phyloP scores from a whole-genome alignment of 2,329 filamentous ascomycete genomes.

The Ilyonectria destructans region DNA sequence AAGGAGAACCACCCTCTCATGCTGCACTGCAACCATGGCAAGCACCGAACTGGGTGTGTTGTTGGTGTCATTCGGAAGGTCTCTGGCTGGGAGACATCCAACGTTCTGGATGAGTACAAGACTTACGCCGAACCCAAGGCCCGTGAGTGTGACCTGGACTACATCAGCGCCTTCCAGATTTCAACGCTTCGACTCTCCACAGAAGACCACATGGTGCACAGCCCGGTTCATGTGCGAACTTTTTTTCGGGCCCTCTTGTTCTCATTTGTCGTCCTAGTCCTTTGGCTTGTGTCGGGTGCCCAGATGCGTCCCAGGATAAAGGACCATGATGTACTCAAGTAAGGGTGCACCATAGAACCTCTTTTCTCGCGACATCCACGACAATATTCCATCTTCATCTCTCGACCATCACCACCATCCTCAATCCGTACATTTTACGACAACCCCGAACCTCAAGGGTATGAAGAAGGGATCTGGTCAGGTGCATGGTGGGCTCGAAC shows the following conservation, averaged over 20 bases:
- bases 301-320: slow-evolving; percentile 45
- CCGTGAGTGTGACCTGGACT: slow-evolving; percentile 73
- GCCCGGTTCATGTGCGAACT: slow-evolving; percentile 50
- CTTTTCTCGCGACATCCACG: background rate
- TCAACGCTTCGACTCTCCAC: slow-evolving; percentile 52
- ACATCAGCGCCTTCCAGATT: slow-evolving; percentile 68
- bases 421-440: slow-evolving; percentile 15
- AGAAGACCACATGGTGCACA: slow-evolving; percentile 33
- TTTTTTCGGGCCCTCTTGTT: slow-evolving; percentile 64
- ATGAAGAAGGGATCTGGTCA: slow-evolving; percentile 15
- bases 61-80: slow-evolving; percentile 84
- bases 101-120: slow-evolving; percentile 82
- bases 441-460: slow-evolving; percentile 25
- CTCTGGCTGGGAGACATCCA: slow-evolving; percentile 75
- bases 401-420: slow-evolving; percentile 20
- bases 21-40: slow-evolving; percentile 95
- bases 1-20: slow-evolving; percentile 84
- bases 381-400: slow-evolving; percentile 9
- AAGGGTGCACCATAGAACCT: background rate
- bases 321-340: slow-evolving; percentile 36
- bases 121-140: slow-evolving; percentile 75
- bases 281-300: slow-evolving; percentile 62
- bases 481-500: background rate
- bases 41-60: slow-evolving; percentile 94
- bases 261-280: slow-evolving; percentile 58